Conservation (phyloP, 1,284 basidiomycete species). For the Heliocybe sulcata region DNA sequence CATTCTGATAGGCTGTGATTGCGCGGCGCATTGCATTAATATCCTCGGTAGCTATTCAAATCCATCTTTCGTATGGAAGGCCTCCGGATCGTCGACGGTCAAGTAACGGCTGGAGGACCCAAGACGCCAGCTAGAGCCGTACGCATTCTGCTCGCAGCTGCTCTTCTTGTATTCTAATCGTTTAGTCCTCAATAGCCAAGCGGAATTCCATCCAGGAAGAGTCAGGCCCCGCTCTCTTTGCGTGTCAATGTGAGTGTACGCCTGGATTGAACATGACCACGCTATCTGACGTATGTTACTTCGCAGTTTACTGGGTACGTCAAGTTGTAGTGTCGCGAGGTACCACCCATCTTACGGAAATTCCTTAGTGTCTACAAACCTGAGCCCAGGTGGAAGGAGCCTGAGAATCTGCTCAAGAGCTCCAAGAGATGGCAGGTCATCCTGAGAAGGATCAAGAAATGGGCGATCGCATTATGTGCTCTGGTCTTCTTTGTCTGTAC, state of each 20-base stretch:
- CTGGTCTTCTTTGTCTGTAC: background rate
- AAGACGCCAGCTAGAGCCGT: too few species aligned
- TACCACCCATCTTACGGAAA: background rate
- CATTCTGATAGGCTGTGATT: background rate
- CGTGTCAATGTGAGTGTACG: too few species aligned
- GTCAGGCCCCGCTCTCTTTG: too few species aligned
- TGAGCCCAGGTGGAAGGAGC: background rate
- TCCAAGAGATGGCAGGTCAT: background rate
- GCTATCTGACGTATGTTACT: background rate
- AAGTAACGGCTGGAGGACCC: background rate
- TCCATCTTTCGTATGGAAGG: conserved; percentile 4
- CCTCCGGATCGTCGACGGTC: background rate
- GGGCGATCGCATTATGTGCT: background rate
- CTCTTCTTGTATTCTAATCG: too few species aligned
- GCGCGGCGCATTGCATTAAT: background rate
- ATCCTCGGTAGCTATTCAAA: conserved; percentile 1
- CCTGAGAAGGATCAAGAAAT: background rate
- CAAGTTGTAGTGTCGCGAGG: background rate
- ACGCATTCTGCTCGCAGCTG: too few species aligned
- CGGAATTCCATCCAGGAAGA: too few species aligned
- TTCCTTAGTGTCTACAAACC: background rate
- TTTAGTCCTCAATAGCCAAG: too few species aligned
- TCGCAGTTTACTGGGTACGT: background rate
- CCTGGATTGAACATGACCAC: background rate
- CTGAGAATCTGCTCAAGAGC: background rate